phyloP scores from a whole-genome alignment of 148 eudicot genomes.

The Pouteria glomerata region DNA sequence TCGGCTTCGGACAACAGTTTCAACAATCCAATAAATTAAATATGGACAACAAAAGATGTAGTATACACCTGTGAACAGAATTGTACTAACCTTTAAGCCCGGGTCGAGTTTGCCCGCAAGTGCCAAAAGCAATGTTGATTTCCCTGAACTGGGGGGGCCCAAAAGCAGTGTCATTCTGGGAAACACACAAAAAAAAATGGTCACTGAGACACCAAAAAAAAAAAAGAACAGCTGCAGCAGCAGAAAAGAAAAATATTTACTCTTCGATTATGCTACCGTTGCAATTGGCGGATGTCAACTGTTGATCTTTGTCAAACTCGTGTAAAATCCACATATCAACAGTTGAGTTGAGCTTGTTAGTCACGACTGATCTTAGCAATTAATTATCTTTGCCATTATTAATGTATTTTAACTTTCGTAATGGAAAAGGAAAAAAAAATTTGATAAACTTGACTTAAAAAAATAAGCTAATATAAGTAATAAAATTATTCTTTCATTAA shows the following conservation, averaged over 20 bases:
- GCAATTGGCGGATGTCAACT: no score
- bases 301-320: no score
- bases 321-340: no score
- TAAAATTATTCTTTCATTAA: no score
- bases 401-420: no score
- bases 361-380: no score
- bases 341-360: no score
- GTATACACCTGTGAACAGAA: neutral
- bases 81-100: slow-evolving; percentile 50
- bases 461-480: no score
- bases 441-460: no score
- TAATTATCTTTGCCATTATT: no score
- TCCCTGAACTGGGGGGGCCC: slow-evolving; percentile 95
- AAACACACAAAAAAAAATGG: slow-evolving; percentile 7
- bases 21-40: neutral
- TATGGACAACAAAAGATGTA: neutral
- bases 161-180: slow-evolving; percentile 85
- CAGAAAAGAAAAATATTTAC: neutral
- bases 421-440: no score
- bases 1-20: neutral
- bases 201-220: neutral
- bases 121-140: slow-evolving; percentile 71
- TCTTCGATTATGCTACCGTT: no score
- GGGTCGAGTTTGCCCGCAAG: slow-evolving; percentile 80
- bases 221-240: neutral